Base-by-base conservation (phyloP, 2,329 filamentous ascomycete genomes). In the Clonostachys sp. region DNA sequence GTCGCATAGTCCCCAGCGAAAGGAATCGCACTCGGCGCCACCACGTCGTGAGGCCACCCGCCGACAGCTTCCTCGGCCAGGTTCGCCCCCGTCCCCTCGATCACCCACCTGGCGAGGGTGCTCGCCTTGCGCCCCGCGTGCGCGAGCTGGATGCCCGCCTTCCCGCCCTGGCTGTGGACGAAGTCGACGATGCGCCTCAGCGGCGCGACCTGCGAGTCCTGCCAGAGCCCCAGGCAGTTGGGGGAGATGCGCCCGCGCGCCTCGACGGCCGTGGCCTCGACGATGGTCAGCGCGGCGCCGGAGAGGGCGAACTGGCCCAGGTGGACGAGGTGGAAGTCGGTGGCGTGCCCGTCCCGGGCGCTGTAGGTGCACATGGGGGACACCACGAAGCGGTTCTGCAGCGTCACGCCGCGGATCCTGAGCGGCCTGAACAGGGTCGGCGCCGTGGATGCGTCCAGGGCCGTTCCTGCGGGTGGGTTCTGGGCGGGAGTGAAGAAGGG, bases 241-340 rank as follows among this genome's bases (percentile, higher is more conserved):
- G 90, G 89, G 1, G 87, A 87, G 71, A 95, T 95, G 47, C 91
- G 81, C 30, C 91, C 91, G 55, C 91, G 83, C 6, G 88, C 68
- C 10, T 80, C 73, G 1, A 95, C 87, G 34, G 83, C 74, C 1
- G 88, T 91, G 24, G 91, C 89, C 70, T 96, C 91, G 48, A 91
- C 74, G 50, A 91, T 80, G 44, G 86, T 72, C 16, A 95, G 72
- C 2, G 81, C 87, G 0, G 87, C 84, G 12, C 91, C 91, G 48
- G 86, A 82, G 49, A 86, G 75, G 18, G 89, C 78, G 55, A 91
- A 91, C 51, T 89, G 84, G 48, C 90, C 89, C 24, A 92, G 74
- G 60, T 95, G 91, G 14, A 90, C 83, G 44, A 92, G 72, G 64
- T 96, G 90, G 79, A 84, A 96, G 61, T 87, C 78, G 2, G 87